Base-by-base conservation (phyloP, 202 grass and related monocot species). In the Schoenoplectus triqueter region DNA sequence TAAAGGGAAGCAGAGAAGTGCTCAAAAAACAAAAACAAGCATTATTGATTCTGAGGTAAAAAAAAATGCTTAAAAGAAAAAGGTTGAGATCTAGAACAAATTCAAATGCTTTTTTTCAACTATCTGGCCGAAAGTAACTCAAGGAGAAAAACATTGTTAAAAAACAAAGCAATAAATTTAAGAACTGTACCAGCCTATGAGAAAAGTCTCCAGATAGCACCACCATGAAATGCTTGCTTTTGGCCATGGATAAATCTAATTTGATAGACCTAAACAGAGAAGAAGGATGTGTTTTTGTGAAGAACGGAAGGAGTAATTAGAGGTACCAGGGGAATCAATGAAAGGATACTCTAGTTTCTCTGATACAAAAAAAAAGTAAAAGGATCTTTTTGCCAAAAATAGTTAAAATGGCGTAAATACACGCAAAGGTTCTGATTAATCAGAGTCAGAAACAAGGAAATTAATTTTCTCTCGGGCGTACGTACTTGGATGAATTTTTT, bases 371-470 rank as follows among this genome's bases (percentile, higher is more conserved):
- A 62, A 6, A 18, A 18, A 18, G 14, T 6, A 17, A 6, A 62
- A 15, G 5, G 56, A n/a, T 14, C 13, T 5, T 1, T 18, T 62
- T 62, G n/a, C 59, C 59, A 62, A 62, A 62, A 62, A 62, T 62
- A 62, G 59, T 5, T 18, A 4, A 62, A 18, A 19, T 62, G 59
- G 59, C 17, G n/a, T 62, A 15, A 17, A 62, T 6, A 47, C 59
- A 19, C 59, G 15, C 59, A 62, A 62, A 15, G 59, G 59, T 62
- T 6, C 15, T 62, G 17, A 62, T 62, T 18, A 6, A 62, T 17
- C 59, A 62, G 59, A 62, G 59, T 62, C 59, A 62, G n/a, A 62
- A 62, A 62, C 59, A 14, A 62, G 59, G n/a, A 62, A 62, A 62
- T 62, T 62, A 6, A 2, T 6, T 15, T 62, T 62, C 59, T 62